Percentiles rank a stretch among this genome's conserved stretches.
phyloP scores from a whole-genome alignment of 2,329 filamentous ascomycete species.

The Cordyceps militaris region DNA sequence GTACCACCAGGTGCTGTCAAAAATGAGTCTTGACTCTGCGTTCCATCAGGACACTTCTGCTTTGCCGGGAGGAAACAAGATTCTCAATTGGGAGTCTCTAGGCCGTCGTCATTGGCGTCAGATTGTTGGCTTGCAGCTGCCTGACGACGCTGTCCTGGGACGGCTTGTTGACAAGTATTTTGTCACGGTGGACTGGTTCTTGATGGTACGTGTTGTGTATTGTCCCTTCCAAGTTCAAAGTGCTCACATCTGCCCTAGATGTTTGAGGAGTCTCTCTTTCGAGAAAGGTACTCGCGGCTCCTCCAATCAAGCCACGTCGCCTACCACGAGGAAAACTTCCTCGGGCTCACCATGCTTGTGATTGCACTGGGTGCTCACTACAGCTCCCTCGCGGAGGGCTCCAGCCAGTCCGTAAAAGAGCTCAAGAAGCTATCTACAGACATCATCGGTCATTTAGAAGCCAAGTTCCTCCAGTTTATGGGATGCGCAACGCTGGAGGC shows the following conservation, averaged over 20 bases:
- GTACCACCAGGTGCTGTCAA: background rate
- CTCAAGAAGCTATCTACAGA: constrained; percentile 3
- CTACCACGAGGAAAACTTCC: constrained; percentile 11
- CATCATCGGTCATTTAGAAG: constrained; percentile 2
- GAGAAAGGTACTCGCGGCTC: background rate
- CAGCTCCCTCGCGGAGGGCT: background rate
- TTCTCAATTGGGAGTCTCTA: background rate
- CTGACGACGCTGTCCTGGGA: background rate
- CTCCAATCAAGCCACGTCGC: background rate
- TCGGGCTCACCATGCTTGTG: constrained; percentile 9
- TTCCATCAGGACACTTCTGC: constrained; percentile 10
- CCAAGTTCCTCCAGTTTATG: constrained; percentile 2
- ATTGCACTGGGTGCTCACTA: constrained; percentile 11
- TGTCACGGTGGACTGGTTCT: constrained; percentile 13
- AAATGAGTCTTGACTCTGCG: constrained; percentile 6
- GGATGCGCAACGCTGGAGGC: constrained; percentile 10
- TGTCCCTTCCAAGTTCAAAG: too few species aligned
- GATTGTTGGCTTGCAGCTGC: constrained; percentile 7
- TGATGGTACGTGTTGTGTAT: constrained; percentile 7
- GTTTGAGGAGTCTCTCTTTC: constrained; percentile 8
- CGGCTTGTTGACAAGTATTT: constrained; percentile 10
- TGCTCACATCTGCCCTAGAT: background rate
- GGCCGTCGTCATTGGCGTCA: constrained; percentile 7
- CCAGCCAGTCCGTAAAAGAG: background rate
- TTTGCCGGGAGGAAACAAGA: constrained; percentile 12